These are phyloP conservation scores for Ascochyta pisi DNA, from an alignment of 2,329 filamentous ascomycete species.

Conservation along the genomic window DNA sequence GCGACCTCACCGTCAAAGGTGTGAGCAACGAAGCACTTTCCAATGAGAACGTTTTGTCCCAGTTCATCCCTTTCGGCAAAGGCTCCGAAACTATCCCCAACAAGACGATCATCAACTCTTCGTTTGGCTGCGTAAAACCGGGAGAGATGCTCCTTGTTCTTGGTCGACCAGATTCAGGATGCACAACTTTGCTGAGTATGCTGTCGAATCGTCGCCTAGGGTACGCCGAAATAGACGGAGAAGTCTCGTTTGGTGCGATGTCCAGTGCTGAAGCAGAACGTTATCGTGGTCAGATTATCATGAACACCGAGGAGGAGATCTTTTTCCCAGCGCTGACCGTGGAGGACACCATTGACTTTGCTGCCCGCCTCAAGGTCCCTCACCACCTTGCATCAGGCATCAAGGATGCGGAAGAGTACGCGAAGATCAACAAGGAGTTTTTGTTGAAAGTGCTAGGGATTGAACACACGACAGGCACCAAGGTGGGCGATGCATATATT, in stretches of 20 bases:
- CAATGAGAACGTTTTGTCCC: slow-evolving; percentile 63
- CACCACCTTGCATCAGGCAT: slow-evolving; percentile 57
- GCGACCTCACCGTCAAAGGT: slow-evolving; percentile 76
- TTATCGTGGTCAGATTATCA: slow-evolving; percentile 66
- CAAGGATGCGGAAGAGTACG: slow-evolving; percentile 21
- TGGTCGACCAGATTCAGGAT: slow-evolving; percentile 62
- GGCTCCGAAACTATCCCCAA: slow-evolving; percentile 55
- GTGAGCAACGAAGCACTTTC: slow-evolving; percentile 69
- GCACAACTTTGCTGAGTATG: slow-evolving; percentile 71
- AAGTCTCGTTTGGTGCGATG: slow-evolving; percentile 56
- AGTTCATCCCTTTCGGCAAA: slow-evolving; percentile 57
- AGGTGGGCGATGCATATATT: slow-evolving; percentile 62
- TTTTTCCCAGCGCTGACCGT: slow-evolving; percentile 79
- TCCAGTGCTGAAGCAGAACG: slow-evolving; percentile 72
- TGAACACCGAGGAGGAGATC: slow-evolving; percentile 79
- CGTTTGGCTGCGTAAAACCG: slow-evolving; percentile 64
- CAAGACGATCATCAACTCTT: slow-evolving; percentile 68
- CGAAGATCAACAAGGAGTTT: neutral
- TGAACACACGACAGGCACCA: slow-evolving; percentile 66
- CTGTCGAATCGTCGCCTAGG: slow-evolving; percentile 59
- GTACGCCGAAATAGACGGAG: slow-evolving; percentile 77
- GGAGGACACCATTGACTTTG: slow-evolving; percentile 76
- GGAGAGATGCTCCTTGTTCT: slow-evolving; percentile 77
- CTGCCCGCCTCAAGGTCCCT: slow-evolving; percentile 64
- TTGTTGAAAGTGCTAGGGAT: slow-evolving; percentile 41